These are phyloP conservation scores for Talaromyces sp. DNA, from an alignment of 2,329 filamentous ascomycete species.

Conservation along the genomic window DNA sequence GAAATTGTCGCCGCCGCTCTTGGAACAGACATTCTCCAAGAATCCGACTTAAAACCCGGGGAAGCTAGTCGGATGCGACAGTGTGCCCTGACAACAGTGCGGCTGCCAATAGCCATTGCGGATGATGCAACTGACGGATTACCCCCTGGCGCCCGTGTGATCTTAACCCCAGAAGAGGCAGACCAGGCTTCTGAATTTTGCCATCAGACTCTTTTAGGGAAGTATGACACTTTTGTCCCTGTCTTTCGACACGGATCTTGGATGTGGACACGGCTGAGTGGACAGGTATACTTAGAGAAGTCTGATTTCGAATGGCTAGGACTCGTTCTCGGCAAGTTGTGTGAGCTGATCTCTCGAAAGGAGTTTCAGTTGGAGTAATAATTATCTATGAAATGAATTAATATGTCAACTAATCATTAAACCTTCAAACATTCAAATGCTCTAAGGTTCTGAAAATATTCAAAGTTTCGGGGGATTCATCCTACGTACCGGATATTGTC, in stretches of 20 bases:
- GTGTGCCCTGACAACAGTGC: slow-evolving; percentile 74
- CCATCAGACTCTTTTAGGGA: not conserved
- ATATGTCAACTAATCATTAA: no score
- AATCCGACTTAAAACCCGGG: slow-evolving; percentile 34
- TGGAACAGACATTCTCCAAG: slow-evolving; percentile 71
- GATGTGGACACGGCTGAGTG: not conserved
- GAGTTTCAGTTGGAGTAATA: not conserved
- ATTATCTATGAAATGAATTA: no score
- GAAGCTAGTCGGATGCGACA: slow-evolving; percentile 53
- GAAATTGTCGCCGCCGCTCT: slow-evolving; percentile 62
- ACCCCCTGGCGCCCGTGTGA: not conserved
- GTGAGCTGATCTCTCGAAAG: not conserved
- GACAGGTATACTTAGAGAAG: not conserved
- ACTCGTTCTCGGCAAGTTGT: not conserved
- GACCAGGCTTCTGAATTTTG: not conserved
- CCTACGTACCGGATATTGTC: no score
- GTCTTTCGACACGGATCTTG: not conserved
- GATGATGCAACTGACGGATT: not conserved
- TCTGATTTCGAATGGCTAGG: not conserved
- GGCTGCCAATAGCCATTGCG: slow-evolving; percentile 61
- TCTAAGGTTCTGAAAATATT: no score
- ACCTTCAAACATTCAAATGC: no score
- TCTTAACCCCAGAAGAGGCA: not conserved
- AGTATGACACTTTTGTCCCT: not conserved
- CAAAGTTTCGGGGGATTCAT: no score